phyloP scores from a whole-genome alignment of 2,329 filamentous ascomycete species.

The Tolypocladium sp. region DNA sequence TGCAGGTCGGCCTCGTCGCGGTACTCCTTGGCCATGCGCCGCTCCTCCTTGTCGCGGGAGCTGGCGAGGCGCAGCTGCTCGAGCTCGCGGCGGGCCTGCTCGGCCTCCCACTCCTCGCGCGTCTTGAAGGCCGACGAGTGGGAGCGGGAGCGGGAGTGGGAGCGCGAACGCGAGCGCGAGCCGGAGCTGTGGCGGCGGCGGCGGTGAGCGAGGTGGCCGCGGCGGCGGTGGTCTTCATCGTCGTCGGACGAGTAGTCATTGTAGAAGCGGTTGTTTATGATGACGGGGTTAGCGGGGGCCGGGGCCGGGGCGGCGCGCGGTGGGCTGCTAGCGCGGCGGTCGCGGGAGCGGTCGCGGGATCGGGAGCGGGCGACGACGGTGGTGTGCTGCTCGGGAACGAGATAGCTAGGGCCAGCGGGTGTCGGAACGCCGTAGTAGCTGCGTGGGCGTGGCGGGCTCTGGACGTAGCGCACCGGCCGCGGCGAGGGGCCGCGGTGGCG shows the following conservation, averaged over 20 bases:
- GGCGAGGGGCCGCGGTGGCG: slow-evolving; percentile 31
- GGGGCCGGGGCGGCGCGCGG: slow-evolving; percentile 16
- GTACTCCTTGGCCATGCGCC: slow-evolving; percentile 27
- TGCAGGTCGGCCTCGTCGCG: slow-evolving; percentile 41
- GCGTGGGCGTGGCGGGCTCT: slow-evolving; percentile 27
- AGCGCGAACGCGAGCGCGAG: slow-evolving; percentile 18
- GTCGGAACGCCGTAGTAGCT: slow-evolving; percentile 30
- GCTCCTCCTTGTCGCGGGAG: slow-evolving; percentile 26
- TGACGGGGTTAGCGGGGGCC: slow-evolving; percentile 32
- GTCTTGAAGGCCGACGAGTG: slow-evolving; percentile 26
- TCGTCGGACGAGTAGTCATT: slow-evolving; percentile 38
- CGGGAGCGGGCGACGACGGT: slow-evolving; percentile 31
- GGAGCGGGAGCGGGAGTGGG: slow-evolving; percentile 17
- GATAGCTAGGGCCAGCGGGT: slow-evolving; percentile 30
- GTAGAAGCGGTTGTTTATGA: slow-evolving; percentile 50
- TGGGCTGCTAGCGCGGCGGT: slow-evolving; percentile 32
- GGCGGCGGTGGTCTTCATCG: slow-evolving; percentile 15
- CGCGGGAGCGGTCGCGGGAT: slow-evolving; percentile 33
- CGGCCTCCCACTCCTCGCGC: slow-evolving; percentile 32
- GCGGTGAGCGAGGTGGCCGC: slow-evolving; percentile 15
- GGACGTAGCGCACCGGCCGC: slow-evolving; percentile 35
- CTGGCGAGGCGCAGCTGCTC: slow-evolving; percentile 32
- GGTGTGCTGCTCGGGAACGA: slow-evolving; percentile 35
- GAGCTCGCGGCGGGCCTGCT: slow-evolving; percentile 31
- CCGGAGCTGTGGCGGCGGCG: slow-evolving; percentile 17